Evolutionary conservation across 176 grass and related monocot species (phyloP), one percentile per base, ranked within the genome.

Genomic region (Zea luxurians): DNA sequence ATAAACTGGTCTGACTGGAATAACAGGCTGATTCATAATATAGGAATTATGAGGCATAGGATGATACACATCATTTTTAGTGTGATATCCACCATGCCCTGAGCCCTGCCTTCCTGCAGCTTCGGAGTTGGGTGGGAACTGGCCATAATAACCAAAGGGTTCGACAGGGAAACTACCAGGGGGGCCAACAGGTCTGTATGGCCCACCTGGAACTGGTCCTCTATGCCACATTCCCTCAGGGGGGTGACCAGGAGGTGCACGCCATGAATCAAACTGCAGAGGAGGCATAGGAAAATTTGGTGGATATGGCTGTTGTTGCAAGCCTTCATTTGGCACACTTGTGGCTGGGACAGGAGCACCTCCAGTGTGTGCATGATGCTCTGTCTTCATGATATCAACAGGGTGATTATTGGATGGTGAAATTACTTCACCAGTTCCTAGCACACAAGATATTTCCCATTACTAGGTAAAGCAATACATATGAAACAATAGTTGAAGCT

Each of bases 171-270:
- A 91, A 85, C 64, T 73, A 58, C 86, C 87, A 78, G 81, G 85
- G 6, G 79, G 82, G 3, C 63, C 89, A 49, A 78, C 61, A 66
- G 87, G 82, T 80, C 88, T 88, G 73, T 81, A 92, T 66, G 90
- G 81, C 40, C 87, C 83, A 67, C 89, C 82, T 83, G 83, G 58
- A 64, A 77, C 70, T 41, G 83, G 68, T 78, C 82, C 85, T 92
- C 91, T 80, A 65, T 87, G 89, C 90, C 90, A 95, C 86, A 93
- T 83, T 66, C 85, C 87, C 65, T 98, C 95, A 60, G 85, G 89
- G 13, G 86, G 54, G 37, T 91, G 90, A 52, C 88, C 74, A 66
- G 90, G 75, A 83, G 90, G 82, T 21, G 77, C 46, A 77, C 16
- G 83, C 92, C 90, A 95, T 77, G 96, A 86, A 81, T 99, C 92